Base-by-base conservation (phyloP, 2,329 filamentous ascomycete genomes). In the Hymenoscyphus scutula region DNA sequence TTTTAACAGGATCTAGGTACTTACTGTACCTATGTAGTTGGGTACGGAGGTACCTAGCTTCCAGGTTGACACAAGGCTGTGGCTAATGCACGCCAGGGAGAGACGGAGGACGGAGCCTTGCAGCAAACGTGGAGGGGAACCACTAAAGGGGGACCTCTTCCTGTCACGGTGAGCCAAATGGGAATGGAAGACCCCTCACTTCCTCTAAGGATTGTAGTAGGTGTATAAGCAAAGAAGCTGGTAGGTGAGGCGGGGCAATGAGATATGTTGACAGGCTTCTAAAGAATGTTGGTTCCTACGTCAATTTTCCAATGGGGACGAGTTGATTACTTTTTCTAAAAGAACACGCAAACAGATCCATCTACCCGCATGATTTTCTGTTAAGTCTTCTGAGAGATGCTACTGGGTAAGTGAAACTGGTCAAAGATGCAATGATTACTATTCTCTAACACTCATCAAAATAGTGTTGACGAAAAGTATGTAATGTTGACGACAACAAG, bases 71-170 rank as follows among this genome's bases (percentile, higher is more conserved):
- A 37, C 13, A 51, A 51, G 45, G 45, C 45, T 51, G 23, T 23
- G 45, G 45, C 19, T 51, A 51, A 51, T 51, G 45, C 45, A 51
- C 10, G 19, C 19, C 45, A 10, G 45, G 45, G 45, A 23, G 19
- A 11, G 19, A 23, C 10, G 45, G 45, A 17, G 38, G n/a, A n/a
- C n/a, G n/a, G 38, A 51, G 45, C 45, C 45, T 51, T 51, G 45
- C 45, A 51, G 45, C 45, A 51, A 51, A 51, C 7, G 19, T 25
- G 45, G 45, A 51, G 45, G 45, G 45, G 45, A 23, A 51, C n/a
- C n/a, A 19, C 45, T 4, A 23, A 25, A 37, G 25, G 13, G 45
- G 5, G 45, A 25, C 11, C 11, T 23, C 45, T 23, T 13, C 10
- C 23, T 25, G 10, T 51, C 23, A 23, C 19, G 45, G 19, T 23